phyloP scores from a whole-genome alignment of 805 yeast species.

The Lipomyces japonicus region DNA sequence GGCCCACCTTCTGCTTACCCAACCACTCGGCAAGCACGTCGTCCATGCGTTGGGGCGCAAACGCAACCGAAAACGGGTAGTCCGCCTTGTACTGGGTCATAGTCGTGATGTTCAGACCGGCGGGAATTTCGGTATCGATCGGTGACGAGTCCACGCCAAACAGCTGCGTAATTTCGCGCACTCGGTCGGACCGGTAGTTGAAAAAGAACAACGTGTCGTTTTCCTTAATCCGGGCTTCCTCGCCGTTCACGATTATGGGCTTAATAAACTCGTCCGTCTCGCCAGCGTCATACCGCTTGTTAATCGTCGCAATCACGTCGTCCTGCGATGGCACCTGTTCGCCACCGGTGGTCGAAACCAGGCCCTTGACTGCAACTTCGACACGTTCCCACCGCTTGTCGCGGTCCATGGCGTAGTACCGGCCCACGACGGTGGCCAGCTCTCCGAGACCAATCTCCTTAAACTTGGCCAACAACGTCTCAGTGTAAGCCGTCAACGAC shows the following conservation, averaged over 20 bases:
- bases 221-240: slow-evolving; percentile 27
- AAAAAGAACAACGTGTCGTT: slow-evolving; percentile 29
- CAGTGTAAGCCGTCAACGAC: slow-evolving; percentile 23
- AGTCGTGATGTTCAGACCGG: slow-evolving; percentile 27
- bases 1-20: slow-evolving; percentile 26
- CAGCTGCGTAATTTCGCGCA: slow-evolving; percentile 31
- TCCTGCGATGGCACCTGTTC: slow-evolving; percentile 18
- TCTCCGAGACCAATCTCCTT: slow-evolving; percentile 29
- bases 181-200: slow-evolving; percentile 32
- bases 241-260: slow-evolving; percentile 28
- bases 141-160: slow-evolving; percentile 32
- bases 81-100: slow-evolving; percentile 33
- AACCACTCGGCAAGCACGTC: slow-evolving; percentile 32
- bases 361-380: slow-evolving; percentile 27
- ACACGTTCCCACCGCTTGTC: slow-evolving; percentile 32
- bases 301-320: slow-evolving; percentile 20
- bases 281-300: slow-evolving; percentile 25
- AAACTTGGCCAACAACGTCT: slow-evolving; percentile 26
- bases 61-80: slow-evolving; percentile 29
- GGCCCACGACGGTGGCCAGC: slow-evolving; percentile 30
- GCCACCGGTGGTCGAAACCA: slow-evolving; percentile 22
- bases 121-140: slow-evolving; percentile 28
- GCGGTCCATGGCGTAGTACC: slow-evolving; percentile 32
- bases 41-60: slow-evolving; percentile 31
- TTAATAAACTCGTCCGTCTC: slow-evolving; percentile 30